A percentile compares a stretch with the other conserved stretches of the same genome.
phyloP scores from a whole-genome alignment of 352 stramenopile species.

The Globisporangium uncinulatum region DNA sequence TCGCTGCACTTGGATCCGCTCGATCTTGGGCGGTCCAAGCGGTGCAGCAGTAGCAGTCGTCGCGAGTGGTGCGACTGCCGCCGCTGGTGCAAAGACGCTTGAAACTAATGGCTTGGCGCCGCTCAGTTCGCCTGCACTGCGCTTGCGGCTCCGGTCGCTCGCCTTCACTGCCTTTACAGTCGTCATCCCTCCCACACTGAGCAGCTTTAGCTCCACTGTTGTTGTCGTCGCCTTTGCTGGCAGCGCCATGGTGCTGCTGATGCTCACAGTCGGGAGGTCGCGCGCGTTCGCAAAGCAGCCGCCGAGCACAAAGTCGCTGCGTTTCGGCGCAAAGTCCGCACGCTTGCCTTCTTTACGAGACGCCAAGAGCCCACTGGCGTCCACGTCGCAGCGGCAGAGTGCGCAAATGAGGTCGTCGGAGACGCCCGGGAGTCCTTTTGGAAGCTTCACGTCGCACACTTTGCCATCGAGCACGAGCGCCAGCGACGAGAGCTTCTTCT shows the following conservation, averaged over 20 bases:
- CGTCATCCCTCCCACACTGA: neutral
- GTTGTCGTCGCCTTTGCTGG: neutral
- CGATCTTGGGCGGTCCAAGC: slow-evolving; percentile 63
- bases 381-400: slow-evolving; percentile 43
- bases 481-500: slow-evolving; percentile 57
- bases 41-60: slow-evolving; percentile 6
- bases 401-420: slow-evolving; percentile 51
- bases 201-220: slow-evolving; percentile 7
- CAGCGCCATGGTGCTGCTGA: slow-evolving; percentile 1
- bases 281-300: slow-evolving; percentile 53
- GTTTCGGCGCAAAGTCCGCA: slow-evolving; percentile 49
- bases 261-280: neutral
- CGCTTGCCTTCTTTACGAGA: slow-evolving; percentile 43
- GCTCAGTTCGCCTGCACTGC: neutral
- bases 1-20: slow-evolving; percentile 71
- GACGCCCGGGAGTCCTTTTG: slow-evolving; percentile 42
- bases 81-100: slow-evolving; percentile 1
- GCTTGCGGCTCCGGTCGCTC: slow-evolving; percentile 9
- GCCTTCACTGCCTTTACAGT: neutral
- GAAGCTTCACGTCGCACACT: slow-evolving; percentile 50
- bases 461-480: slow-evolving; percentile 45
- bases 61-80: slow-evolving; percentile 9
- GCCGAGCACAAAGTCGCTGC: slow-evolving; percentile 53
- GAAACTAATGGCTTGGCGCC: neutral
- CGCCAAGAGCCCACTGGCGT: slow-evolving; percentile 46